phyloP scores from a whole-genome alignment of 768 basidiomycete genomes.

The Mycena kentingensis region DNA sequence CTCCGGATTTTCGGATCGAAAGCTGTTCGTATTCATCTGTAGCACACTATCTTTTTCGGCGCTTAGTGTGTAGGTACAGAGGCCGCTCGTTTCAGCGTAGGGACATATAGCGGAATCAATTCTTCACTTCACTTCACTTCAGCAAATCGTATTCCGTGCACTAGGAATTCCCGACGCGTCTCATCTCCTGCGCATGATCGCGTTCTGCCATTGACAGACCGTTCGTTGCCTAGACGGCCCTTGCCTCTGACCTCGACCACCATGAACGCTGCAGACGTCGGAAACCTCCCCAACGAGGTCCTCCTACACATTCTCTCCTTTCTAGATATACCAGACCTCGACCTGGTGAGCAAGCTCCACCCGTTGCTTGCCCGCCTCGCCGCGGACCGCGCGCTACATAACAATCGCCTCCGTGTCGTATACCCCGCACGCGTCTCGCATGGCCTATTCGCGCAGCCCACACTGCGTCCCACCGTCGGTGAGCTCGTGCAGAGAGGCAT shows the following conservation, averaged over 20 bases:
- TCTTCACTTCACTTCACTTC: too few relatives aligned
- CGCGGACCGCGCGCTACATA: constrained; percentile 65
- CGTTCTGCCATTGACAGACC: too few relatives aligned
- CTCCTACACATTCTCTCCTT: constrained; percentile 65
- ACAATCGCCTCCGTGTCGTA: constrained; percentile 58
- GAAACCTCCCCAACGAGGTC: constrained; percentile 53
- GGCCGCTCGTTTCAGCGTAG: too few relatives aligned
- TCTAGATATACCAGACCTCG: constrained; percentile 74
- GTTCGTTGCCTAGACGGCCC: not conserved
- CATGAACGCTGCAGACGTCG: constrained; percentile 24
- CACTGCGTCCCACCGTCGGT: constrained; percentile 62
- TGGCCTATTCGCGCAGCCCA: constrained; percentile 59
- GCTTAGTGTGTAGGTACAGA: too few relatives aligned
- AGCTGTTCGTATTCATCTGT: too few relatives aligned
- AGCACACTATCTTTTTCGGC: too few relatives aligned
- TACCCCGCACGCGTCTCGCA: constrained; percentile 70
- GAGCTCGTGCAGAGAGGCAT: constrained; percentile 73
- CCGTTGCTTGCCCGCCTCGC: constrained; percentile 52
- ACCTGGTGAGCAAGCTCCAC: constrained; percentile 49
- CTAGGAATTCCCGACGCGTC: too few relatives aligned
- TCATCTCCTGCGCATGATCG: too few relatives aligned
- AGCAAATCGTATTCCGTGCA: too few relatives aligned
- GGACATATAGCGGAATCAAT: too few relatives aligned
- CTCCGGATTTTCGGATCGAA: too few relatives aligned
- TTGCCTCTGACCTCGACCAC: constrained; percentile 1